phyloP scores from a whole-genome alignment of 2,329 filamentous ascomycete genomes.

The Paraconiothyrium brasiliense region DNA sequence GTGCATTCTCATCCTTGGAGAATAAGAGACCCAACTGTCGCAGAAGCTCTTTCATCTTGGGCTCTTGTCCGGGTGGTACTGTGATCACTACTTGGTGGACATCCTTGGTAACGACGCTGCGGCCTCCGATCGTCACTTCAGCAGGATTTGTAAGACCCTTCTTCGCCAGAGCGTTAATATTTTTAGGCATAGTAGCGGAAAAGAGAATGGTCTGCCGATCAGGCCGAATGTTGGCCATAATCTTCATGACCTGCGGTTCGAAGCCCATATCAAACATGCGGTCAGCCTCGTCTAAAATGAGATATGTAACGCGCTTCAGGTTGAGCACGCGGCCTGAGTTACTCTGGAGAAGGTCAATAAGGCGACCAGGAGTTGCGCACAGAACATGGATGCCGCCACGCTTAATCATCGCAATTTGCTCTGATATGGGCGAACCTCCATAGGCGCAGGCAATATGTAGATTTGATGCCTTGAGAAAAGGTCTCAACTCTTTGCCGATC shows the following conservation, averaged over 20 bases:
- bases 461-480: slow-evolving; percentile 86
- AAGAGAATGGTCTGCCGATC: slow-evolving; percentile 95
- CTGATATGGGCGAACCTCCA: slow-evolving; percentile 93
- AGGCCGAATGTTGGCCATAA: slow-evolving; percentile 88
- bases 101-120: slow-evolving; percentile 72
- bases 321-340: slow-evolving; percentile 96
- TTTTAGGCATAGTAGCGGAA: slow-evolving; percentile 93
- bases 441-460: slow-evolving; percentile 92
- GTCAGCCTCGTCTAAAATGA: slow-evolving; percentile 96
- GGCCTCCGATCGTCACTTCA: slow-evolving; percentile 91
- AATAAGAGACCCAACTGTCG: slow-evolving; percentile 89
- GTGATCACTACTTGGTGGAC: slow-evolving; percentile 95
- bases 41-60: slow-evolving; percentile 87
- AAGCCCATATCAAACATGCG: slow-evolving; percentile 99
- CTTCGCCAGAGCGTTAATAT: slow-evolving; percentile 89
- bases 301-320: slow-evolving; percentile 86
- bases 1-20: slow-evolving; percentile 85
- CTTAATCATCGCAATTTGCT: slow-evolving; percentile 96
- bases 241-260: slow-evolving; percentile 97
- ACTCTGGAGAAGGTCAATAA: slow-evolving; percentile 93
- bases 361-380: slow-evolving; percentile 84
- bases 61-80: slow-evolving; percentile 58
- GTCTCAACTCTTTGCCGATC: slow-evolving; percentile 93
- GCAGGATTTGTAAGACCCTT: slow-evolving; percentile 87
- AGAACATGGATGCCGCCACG: slow-evolving; percentile 94